Evolutionary conservation across 2,329 filamentous ascomycete genomes (phyloP).

Genomic region (Diaporthe caulivora): DNA sequence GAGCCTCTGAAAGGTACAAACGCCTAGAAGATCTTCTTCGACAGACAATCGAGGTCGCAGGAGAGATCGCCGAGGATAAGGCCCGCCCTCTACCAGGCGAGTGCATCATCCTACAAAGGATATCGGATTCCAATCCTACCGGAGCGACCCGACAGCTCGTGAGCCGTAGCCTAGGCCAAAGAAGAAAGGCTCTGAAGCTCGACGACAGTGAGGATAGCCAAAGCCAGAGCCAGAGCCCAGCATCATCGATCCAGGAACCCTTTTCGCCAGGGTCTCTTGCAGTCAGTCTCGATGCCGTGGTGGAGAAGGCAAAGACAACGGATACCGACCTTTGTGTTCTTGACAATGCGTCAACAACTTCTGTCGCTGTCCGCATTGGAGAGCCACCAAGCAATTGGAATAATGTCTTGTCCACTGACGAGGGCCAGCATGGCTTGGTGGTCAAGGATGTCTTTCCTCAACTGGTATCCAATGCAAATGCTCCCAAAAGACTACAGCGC

Average conservation of each 20-base stretch:
- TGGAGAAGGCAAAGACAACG: slow-evolving; percentile 25
- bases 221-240: background rate
- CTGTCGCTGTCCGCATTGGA: background rate
- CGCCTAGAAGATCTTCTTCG: slow-evolving; percentile 30
- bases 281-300: slow-evolving; percentile 36
- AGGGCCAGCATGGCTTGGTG: background rate
- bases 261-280: slow-evolving; percentile 32
- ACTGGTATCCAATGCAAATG: background rate
- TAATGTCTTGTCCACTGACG: background rate
- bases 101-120: slow-evolving; percentile 25
- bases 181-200: background rate
- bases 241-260: slow-evolving; percentile 34
- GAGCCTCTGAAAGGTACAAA: background rate
- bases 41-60: slow-evolving; percentile 32
- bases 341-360: slow-evolving; percentile 11
- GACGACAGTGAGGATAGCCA: slow-evolving; percentile 15
- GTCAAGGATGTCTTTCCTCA: background rate
- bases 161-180: background rate
- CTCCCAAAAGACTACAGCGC: background rate
- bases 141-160: background rate
- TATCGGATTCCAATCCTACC: background rate
- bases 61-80: slow-evolving; percentile 20
- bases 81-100: background rate
- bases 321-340: slow-evolving; percentile 19
- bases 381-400: slow-evolving; percentile 2